Base-by-base conservation (phyloP, 768 basidiomycete genomes). In the Suillus brevipes region DNA sequence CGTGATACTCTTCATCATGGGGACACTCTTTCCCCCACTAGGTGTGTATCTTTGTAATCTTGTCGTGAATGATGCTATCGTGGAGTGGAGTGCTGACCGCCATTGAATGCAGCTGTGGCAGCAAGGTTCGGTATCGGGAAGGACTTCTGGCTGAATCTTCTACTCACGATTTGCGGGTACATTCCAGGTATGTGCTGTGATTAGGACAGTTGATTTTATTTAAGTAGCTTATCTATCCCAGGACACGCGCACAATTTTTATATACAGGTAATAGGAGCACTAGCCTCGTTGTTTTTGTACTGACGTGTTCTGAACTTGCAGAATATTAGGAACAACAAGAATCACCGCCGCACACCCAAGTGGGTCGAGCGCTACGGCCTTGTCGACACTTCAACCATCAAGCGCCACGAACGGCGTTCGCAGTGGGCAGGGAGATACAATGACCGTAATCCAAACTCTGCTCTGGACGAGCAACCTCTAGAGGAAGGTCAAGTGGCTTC, bases 291-390 rank as follows among this genome's bases (percentile, higher is more conserved):
- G 25, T 45, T 57, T 8, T 47, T 56, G 60, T 20, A 13, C 58
- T 59, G 20, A 68, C 63, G 36, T 67, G 57, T 55, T 43, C 43
- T 64, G 12, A 23, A 62, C 58, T 34, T 62, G 25, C 74, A 98
- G 89, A 97, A 97, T 78, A 88, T 98, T 68, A 84, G 96, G 64
- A 98, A 97, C 80, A 98, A 98, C 82, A 94, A 96, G 83, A 96
- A 87, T 70, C 86, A 92, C 74, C 82, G 84, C 16, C 88, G 96
- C 52, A 97, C 96, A n/a, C 96, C 96, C 23, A 96, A 97, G 78
- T 98, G 96, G 96, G 90, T 90, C 0, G 83, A 92, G 77, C 86
- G 90, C 67, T 94, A 94, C 75, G 96, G 96, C 45, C 90, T 98
- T 53, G 87, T 98, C 67, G 88, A 95, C 75, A 89, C 86, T 28